Percentiles rank a stretch among this genome's conserved stretches.
phyloP scores from a whole-genome alignment of 176 grass and related monocot genomes.

The Guadua angustifolia region DNA sequence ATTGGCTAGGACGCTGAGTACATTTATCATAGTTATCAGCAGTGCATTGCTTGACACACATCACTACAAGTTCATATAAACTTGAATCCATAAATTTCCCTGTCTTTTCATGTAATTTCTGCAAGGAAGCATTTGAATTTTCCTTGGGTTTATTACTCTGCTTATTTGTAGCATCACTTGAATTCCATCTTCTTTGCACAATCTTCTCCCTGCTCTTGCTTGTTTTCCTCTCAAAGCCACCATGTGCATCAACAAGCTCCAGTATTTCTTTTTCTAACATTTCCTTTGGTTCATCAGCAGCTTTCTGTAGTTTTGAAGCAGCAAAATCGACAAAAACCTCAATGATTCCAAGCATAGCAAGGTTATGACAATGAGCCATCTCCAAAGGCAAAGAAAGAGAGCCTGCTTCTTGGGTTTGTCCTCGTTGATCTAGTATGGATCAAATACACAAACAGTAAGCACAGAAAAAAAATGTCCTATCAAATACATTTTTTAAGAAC shows the following conservation, averaged over 20 bases:
- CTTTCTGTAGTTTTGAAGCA: conserved; percentile 64
- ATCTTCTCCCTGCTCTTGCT: conserved; percentile 52
- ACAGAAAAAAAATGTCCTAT: conserved; percentile 10
- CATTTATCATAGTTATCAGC: conserved; percentile 41
- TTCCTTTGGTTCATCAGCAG: conserved; percentile 54
- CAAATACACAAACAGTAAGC: conserved; percentile 45
- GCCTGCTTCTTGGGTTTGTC: conserved; percentile 60
- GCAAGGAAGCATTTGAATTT: conserved; percentile 46
- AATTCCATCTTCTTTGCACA: conserved; percentile 51
- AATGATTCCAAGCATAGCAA: conserved; percentile 59
- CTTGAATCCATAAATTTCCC: conserved; percentile 60
- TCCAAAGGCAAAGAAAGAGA: conserved; percentile 49
- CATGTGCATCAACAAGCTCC: conserved; percentile 61
- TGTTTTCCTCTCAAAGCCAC: conserved; percentile 62
- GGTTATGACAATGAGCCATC: conserved; percentile 45
- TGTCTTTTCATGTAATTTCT: conserved; percentile 61
- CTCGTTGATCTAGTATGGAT: conserved; percentile 57
- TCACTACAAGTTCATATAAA: conserved; percentile 62
- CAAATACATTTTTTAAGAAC: conserved; percentile 28
- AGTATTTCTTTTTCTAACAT: conserved; percentile 79
- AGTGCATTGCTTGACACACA: conserved; percentile 55
- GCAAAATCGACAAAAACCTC: conserved; percentile 70
- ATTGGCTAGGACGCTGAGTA: conserved; percentile 62
- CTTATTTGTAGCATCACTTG: conserved; percentile 51
- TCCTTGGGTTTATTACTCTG: conserved; percentile 50